Evolutionary conservation across 768 basidiomycete genomes (phyloP), one percentile per base, ranked within the genome.

Genomic region (Imleria badia): DNA sequence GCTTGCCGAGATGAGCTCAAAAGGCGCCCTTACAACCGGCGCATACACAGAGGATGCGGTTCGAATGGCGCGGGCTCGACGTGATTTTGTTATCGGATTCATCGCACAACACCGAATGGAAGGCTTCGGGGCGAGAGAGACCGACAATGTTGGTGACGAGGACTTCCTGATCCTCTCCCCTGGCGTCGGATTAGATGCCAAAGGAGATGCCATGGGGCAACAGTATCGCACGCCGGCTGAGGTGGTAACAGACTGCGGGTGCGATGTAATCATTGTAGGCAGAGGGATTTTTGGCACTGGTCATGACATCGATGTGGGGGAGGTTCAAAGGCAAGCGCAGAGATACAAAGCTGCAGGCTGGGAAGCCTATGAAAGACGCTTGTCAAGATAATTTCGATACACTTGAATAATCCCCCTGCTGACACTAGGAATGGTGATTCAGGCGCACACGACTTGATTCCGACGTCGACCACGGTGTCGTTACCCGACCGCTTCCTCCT

Each of bases 211-310:
- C 11, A 87, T 94, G 86, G 97, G 95, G 17, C 96, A 98, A 72
- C 94, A 97, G 70, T 98, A 98, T 71, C 78, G 92, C 52, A 94
- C 94, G 5, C 97, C 97, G 2, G 73, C 80, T 31, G 80, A 95
- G 68, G 95, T 95, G 23, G 76, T 99, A 29, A 66, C 82, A 17
- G 84, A 88, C 42, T 82, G 81, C 42, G 95, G 94, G 29, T 91
- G 91, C 69, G 97, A 99, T 73, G 81, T 98, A 20, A 98, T 98
- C 67, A 98, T 99, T 55, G 97, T 99, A 43, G 97, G 97, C 29
- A 78, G 97, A 55, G 97, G 97, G 0, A 87, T 99, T 36, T 95
- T 97, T 70, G 93, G 91, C 19, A 76, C 80, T 42, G 75, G 76
- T 14, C 74, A 73, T 31, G 72, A 74, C 22, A 64, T 77, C 17